Evolutionary conservation across 1,139 yeast species (phyloP), one percentile per base, ranked within the genome.

Genomic region (Zygosaccharomyces pseudobailii): DNA sequence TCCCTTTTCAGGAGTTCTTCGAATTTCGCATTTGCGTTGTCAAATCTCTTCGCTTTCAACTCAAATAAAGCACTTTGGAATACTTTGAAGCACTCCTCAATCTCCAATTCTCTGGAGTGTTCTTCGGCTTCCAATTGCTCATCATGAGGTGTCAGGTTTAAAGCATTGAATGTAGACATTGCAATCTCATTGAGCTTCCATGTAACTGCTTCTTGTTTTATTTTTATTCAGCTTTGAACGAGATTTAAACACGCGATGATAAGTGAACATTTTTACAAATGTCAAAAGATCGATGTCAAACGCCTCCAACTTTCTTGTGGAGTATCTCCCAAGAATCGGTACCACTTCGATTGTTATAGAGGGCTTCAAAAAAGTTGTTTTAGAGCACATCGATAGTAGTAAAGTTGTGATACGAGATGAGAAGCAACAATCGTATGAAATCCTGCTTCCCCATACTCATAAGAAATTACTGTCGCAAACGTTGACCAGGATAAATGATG

Each of bases 21-120:
- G 61, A 89, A 92, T 20, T 71, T 67, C 2, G 59, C 58, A 42
- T 75, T 75, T 0, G 97, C 84, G 2, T 69, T 72, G 0, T 64
- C 66, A 48, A 73, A 74, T 3, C 77, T 62, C 4, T 72, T 68
- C 1, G 69, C 63, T 53, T 80, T 79, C 54, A 92, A 95, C 8
- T 71, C 69, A 9, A 67, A 65, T 34, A 94, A 69, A 0, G 96
- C 96, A 25, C 70, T 67, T 56, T 88, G 89, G 63, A 85, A 88
- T 13, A 82, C 68, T 56, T 80, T 80, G 64, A 85, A 84, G 3
- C 96, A 95, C 60, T 85, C 87, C 66, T 94, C 98, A 17, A 92
- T 82, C 71, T 88, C 80, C 33, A 78, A 46, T 42, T 92, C 98
- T 47, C 96, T 71, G 1, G 97, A 85, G 59, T 89, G 95, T 55